Base-by-base conservation (phyloP, 306 rosid species). In the Casuarina equisetifolia region DNA sequence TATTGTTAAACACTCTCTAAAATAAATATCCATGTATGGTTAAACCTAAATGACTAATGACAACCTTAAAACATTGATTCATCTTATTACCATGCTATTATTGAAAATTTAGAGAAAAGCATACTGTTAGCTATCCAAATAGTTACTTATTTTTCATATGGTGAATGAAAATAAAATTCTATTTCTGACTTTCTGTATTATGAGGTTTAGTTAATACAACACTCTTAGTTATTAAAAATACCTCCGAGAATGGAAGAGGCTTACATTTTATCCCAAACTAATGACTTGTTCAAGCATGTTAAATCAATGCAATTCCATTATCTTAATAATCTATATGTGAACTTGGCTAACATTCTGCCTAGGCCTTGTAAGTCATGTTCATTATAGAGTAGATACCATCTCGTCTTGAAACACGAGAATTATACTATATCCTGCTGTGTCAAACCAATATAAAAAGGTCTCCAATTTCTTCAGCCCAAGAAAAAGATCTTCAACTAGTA, bases 141-240 rank as follows among this genome's bases (percentile, higher is more conserved):
- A 25, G 32, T 25, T 25, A 25, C 32, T 25, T 25, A 25, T 25
- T 25, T 25, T 25, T 25, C 32, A 25, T 17, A 17, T 4, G 19
- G 32, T 25, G 32, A 25, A 25, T 25, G 32, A 25, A 25, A 25
- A 25, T 25, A 25, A 25, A 25, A 25, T 25, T 25, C 32, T 25
- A 25, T 1, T 43, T 81, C 85, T 54, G 81, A 8, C 68, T 25
- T 61, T 48, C 72, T 44, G 48, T 25, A 20, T 58, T 32, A 25
- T 58, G 39, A 11, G 42, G 39, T 32, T 19, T 35, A 62, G 35
- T 43, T 6, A 13, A 19, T 5, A 62, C 10, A 62, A 62, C 20
- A 11, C 39, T 61, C 15, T 36, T n/a, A 12, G 69, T 62, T 13
- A 38, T 62, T 4, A 36, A 38, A 35, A 3, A 38, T 10, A 62